Percentiles rank a stretch among this genome's conserved stretches.
These are phyloP conservation scores for Sclerotinia spermophila DNA, from an alignment of 2,329 filamentous ascomycete species.

Conservation along the genomic window DNA sequence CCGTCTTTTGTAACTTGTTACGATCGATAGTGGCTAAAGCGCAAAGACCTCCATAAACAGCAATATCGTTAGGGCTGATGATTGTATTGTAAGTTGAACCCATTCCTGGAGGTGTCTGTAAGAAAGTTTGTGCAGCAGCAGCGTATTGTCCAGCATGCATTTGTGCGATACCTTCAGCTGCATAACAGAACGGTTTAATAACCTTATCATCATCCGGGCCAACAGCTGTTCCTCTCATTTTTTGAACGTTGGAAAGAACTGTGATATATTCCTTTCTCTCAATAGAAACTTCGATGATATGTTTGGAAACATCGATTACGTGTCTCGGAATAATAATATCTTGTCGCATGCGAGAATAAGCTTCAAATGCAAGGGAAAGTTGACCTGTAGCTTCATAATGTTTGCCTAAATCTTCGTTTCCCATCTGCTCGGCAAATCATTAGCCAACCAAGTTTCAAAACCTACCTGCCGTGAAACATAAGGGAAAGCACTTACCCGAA, in stretches of 20 bases:
- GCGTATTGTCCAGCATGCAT: slow-evolving; percentile 54
- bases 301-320: slow-evolving; percentile 75
- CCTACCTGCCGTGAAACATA: neutral
- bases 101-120: slow-evolving; percentile 40
- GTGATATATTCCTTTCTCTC: slow-evolving; percentile 74
- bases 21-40: slow-evolving; percentile 88
- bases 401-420: slow-evolving; percentile 84
- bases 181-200: slow-evolving; percentile 50
- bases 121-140: slow-evolving; percentile 69
- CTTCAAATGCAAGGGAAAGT: slow-evolving; percentile 66
- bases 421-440: slow-evolving; percentile 60
- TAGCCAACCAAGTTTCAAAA: neutral
- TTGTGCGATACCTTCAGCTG: slow-evolving; percentile 59
- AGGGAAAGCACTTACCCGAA: slow-evolving; percentile 59
- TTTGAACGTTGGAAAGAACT: slow-evolving; percentile 61
- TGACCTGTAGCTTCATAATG: slow-evolving; percentile 80
- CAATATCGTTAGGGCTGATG: slow-evolving; percentile 80
- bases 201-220: slow-evolving; percentile 44
- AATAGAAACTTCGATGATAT: slow-evolving; percentile 71
- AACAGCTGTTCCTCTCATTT: slow-evolving; percentile 54
- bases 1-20: slow-evolving; percentile 65
- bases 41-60: slow-evolving; percentile 85
- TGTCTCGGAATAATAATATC: slow-evolving; percentile 83
- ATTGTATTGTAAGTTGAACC: slow-evolving; percentile 63
- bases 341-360: slow-evolving; percentile 83